phyloP scores from a whole-genome alignment of 805 yeast species.

The Candida broadrunensis region DNA sequence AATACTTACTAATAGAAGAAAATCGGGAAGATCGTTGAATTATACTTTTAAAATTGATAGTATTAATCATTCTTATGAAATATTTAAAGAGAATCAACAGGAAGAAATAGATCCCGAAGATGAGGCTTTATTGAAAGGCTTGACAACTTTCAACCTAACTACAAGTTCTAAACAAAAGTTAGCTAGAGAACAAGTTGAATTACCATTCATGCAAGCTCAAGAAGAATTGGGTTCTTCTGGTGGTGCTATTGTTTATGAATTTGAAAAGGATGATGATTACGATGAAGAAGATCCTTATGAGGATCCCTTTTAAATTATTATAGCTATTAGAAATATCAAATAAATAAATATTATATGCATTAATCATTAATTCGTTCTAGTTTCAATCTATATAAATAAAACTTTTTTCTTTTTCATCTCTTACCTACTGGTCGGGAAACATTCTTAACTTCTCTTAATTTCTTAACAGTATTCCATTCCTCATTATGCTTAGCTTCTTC shows the following conservation, averaged over 20 bases:
- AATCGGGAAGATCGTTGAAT: conserved; percentile 75
- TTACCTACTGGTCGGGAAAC: background rate
- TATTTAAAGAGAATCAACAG: conserved; percentile 16
- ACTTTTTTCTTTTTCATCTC: background rate
- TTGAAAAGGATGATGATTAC: conserved; percentile 94
- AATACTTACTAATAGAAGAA: conserved; percentile 65
- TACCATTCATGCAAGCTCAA: conserved; percentile 93
- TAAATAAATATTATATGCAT: background rate
- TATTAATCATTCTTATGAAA: conserved; percentile 38
- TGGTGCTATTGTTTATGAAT: conserved; percentile 94
- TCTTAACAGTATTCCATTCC: background rate
- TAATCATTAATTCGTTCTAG: background rate
- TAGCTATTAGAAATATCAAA: background rate
- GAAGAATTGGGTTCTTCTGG: conserved; percentile 56
- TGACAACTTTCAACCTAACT: conserved; percentile 85
- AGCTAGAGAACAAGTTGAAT: conserved; percentile 80
- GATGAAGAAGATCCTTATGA: conserved; percentile 98
- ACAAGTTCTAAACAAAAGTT: conserved; percentile 71
- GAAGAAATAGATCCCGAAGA: conserved; percentile 37
- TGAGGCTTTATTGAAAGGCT: conserved; percentile 56
- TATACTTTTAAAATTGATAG: conserved; percentile 56
- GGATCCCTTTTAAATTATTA: conserved; percentile 68
- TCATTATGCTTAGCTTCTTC: conserved; percentile 6
- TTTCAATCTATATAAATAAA: background rate
- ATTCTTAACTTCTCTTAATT: background rate